Evolutionary conservation across 768 basidiomycete species (phyloP), one percentile per base, ranked within the genome.

Genomic region (Butyriboletus loyo): DNA sequence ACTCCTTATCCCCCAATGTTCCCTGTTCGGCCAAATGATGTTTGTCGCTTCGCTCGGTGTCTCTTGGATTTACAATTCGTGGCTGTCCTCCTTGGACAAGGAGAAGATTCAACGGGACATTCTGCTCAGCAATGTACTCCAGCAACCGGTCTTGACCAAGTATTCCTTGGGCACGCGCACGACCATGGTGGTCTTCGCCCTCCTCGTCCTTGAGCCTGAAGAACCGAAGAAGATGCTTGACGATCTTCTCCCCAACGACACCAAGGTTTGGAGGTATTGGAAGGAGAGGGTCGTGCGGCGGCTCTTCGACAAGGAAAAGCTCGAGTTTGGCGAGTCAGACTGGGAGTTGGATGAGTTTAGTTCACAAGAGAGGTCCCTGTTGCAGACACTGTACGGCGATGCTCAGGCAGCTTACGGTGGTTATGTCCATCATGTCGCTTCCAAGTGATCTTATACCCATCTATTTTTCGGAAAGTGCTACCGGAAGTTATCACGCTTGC

Each of bases 81-180:
- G 63, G 59, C 46, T 74, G 1, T 67, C 72, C 3, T 70, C 67
- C 8, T 58, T 77, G 71, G 73, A 79, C 42, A 69, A 56, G 48
- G 68, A 66, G 14, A 59, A 56, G 37, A 55, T 63, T 9, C 63
- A 74, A 52, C 59, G 53, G 24, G 45, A 59, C 21, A 50, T 72
- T 11, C 19, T 71, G 6, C 17, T 70, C 11, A 24, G 58, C 22
- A 56, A 41, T 1, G 67, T 69, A 6, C 65, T 69, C 32, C 30
- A 53, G 28, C 47, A 45, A 0, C 68, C 69, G 2, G 8, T 25
- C 24, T 46, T 67, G 53, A 63, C 50, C 41, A 69, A 63, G 40
- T 66, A 59, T 44, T 25, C 19, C 19, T 52, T 66, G 24, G 64
- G 64, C 13, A 69, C 68, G 2, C 60, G 59, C 21, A 69, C 69